Evolutionary conservation across 1,284 basidiomycete genomes (phyloP).

Genomic region (Anthracocystis setariae): DNA sequence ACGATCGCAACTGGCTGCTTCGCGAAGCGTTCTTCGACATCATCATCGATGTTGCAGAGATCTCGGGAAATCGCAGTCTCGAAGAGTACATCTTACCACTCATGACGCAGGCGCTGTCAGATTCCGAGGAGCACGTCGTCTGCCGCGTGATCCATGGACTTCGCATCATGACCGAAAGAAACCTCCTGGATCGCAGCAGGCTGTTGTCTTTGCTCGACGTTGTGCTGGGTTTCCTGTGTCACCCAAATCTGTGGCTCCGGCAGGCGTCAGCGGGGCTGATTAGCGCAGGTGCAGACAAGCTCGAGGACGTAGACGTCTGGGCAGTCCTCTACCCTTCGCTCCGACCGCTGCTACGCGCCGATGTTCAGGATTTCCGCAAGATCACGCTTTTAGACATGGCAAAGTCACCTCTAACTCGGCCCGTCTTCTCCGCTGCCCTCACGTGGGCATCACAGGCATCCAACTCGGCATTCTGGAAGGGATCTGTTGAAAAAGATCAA

Average conservation of each 20-base stretch:
- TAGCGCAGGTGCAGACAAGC: conserved; percentile 80
- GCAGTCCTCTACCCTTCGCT: conserved; percentile 93
- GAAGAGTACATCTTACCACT: conserved; percentile 85
- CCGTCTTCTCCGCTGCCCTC: conserved; percentile 83
- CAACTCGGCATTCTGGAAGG: conserved; percentile 58
- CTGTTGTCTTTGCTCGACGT: conserved; percentile 92
- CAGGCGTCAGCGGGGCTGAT: conserved; percentile 89
- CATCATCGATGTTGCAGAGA: conserved; percentile 84
- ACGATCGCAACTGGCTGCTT: conserved; percentile 89
- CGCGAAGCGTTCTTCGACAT: conserved; percentile 93
- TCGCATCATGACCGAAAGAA: conserved; percentile 84
- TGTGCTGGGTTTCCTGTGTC: conserved; percentile 87
- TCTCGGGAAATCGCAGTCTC: conserved; percentile 68
- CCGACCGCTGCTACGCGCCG: conserved; percentile 84
- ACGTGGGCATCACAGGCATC: conserved; percentile 80
- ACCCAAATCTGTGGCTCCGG: conserved; percentile 97
- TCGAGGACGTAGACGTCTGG: conserved; percentile 80
- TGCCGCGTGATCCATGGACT: conserved; percentile 85
- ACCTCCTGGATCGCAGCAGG: conserved; percentile 87
- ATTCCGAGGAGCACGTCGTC: conserved; percentile 92
- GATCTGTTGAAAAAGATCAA: conserved; percentile 26
- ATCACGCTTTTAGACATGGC: conserved; percentile 78
- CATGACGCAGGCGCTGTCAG: conserved; percentile 85
- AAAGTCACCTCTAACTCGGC: conserved; percentile 77
- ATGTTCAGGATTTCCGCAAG: conserved; percentile 82